phyloP scores from a whole-genome alignment of 2,329 filamentous ascomycete genomes.

The Colletotrichum endophyticum region DNA sequence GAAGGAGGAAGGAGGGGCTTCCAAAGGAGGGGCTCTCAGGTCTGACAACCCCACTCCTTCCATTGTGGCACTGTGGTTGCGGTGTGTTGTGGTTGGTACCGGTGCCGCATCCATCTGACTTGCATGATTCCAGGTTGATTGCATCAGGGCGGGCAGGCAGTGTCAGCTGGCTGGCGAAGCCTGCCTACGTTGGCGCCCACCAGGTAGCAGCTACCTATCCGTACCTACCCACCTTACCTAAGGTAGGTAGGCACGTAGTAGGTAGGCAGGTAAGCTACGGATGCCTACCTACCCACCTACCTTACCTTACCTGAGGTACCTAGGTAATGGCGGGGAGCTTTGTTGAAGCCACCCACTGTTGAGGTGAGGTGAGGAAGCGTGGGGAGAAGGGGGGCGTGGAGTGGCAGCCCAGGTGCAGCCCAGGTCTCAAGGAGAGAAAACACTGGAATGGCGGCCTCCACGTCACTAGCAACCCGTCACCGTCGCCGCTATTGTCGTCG shows the following conservation, averaged over 20 bases:
- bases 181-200: neutral
- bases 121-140: constrained; percentile 14
- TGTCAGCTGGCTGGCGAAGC: constrained; percentile 15
- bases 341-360: neutral
- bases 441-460: constrained; percentile 16
- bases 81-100: neutral
- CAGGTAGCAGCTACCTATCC: neutral
- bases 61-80: neutral
- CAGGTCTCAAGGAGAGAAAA: constrained; percentile 5
- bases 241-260: neutral
- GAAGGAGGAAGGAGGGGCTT: neutral
- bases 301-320: neutral
- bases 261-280: neutral
- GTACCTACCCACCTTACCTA: too few species aligned
- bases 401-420: neutral
- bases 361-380: neutral
- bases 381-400: neutral
- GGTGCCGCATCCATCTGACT: constrained; percentile 18
- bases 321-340: neutral
- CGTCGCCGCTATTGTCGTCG: neutral
- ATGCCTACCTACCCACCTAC: neutral
- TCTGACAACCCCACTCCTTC: constrained; percentile 3
- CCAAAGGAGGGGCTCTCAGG: neutral
- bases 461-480: neutral
- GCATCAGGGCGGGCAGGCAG: constrained; percentile 17